Conservation (phyloP, 2,329 filamentous ascomycete species). For the Calycina marina region DNA sequence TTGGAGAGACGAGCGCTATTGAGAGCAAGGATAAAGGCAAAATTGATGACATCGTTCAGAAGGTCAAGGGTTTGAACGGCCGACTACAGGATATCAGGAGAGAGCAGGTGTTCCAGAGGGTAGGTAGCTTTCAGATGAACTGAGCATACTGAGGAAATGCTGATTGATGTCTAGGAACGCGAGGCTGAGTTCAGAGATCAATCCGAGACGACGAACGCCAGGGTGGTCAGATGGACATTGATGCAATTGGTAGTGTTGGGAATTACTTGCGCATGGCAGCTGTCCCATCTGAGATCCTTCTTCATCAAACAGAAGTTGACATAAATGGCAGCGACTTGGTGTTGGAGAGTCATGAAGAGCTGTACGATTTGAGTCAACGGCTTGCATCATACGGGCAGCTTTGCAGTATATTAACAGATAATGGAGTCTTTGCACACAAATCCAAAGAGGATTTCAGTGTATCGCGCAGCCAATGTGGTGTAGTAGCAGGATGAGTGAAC, state of each 20-base stretch:
- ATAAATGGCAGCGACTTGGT: no score
- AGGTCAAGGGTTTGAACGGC: constrained; percentile 78
- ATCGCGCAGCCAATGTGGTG: no score
- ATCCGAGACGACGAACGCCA: constrained; percentile 80
- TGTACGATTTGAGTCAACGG: no score
- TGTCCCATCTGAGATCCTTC: constrained; percentile 88
- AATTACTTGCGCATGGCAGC: constrained; percentile 88
- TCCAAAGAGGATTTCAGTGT: no score
- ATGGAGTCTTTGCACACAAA: no score
- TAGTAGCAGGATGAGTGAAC: no score
- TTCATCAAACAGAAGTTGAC: constrained; percentile 99
- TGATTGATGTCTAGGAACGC: constrained; percentile 51
- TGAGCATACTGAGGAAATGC: constrained; percentile 3
- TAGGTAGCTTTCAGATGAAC: constrained; percentile 27
- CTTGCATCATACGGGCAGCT: no score
- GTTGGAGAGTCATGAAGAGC: no score
- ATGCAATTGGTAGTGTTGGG: constrained; percentile 77
- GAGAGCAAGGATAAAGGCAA: constrained; percentile 89
- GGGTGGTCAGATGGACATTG: constrained; percentile 86
- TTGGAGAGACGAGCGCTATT: constrained; percentile 87
- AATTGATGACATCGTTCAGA: constrained; percentile 75
- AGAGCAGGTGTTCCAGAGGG: constrained; percentile 93
- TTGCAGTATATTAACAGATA: no score
- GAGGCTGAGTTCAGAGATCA: constrained; percentile 98
- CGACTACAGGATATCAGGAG: constrained; percentile 76